Base-by-base conservation (phyloP, 2,329 filamentous ascomycete genomes). In the Coccinonectria pachysandricola region DNA sequence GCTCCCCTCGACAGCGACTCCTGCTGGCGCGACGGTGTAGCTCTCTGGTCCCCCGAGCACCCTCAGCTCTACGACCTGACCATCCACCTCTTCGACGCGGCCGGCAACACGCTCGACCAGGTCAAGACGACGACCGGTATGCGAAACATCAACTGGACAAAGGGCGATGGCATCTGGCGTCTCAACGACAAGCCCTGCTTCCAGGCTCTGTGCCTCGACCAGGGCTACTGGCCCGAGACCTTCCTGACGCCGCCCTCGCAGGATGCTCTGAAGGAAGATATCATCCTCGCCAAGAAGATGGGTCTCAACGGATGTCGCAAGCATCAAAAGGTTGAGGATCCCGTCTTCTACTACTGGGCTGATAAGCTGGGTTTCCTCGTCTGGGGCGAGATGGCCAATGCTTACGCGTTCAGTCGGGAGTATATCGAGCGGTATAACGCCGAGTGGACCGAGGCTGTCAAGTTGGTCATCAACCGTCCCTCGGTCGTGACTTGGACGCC, bases 401-500 rank as follows among this genome's bases (percentile, higher is more conserved):
- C 69, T 2, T 80, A 78, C 42, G 61, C 70, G 31, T 79, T 77
- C 48, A 70, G 62, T 36, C 43, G 60, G 5, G 63, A 69, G 15
- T 77, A 75, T 36, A 59, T 68, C 6, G 60, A 68, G 13, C 59
- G 74, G 1, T 77, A 79, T 54, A 64, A 75, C 37, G 56, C 64
- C 26, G 76, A 81, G 43, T 81, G 76, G 76, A 57, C 59, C 2
- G 74, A 75, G 44, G 63, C 68, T 5, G 67, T 80, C 5, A 64
- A 63, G 43, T 54, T 76, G 12, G 75, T 78, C 40, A 69, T 79
- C 34, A 80, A 79, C 39, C 73, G 76, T 27, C 72, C 76, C 0
- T 71, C 60, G 6, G 56, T 81, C 13, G 60, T 80, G 5, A 68
- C 69, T 0, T 81, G 76, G 76, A 80, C 75, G 3, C 73, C 73